phyloP scores from a whole-genome alignment of 345 rosid species.

The Isatis tinctoria region DNA sequence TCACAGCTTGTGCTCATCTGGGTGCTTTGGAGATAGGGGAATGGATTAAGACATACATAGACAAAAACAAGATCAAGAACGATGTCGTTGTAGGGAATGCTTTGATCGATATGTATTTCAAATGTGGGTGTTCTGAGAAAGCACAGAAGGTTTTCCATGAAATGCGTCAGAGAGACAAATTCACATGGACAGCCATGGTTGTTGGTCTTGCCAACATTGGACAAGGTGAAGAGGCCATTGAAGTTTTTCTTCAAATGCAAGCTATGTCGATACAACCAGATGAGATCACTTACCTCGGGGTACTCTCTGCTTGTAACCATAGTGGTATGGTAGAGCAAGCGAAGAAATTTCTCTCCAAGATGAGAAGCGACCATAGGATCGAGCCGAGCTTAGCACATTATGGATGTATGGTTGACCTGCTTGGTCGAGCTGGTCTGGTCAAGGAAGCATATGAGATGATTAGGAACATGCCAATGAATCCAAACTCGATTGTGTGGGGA shows the following conservation, averaged over 20 bases:
- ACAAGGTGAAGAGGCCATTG: constrained; percentile 47
- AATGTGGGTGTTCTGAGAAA: constrained; percentile 56
- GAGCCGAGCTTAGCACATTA: constrained; percentile 46
- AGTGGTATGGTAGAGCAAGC: constrained; percentile 50
- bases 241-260: constrained; percentile 52
- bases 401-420: constrained; percentile 69
- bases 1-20: constrained; percentile 62
- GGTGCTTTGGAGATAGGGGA: constrained; percentile 56
- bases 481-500: constrained; percentile 69
- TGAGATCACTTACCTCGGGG: constrained; percentile 46
- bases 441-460: constrained; percentile 52
- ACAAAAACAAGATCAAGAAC: constrained; percentile 37
- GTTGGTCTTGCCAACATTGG: constrained; percentile 67
- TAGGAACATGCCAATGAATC: constrained; percentile 58
- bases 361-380: constrained; percentile 35
- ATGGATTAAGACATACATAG: constrained; percentile 52
- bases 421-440: constrained; percentile 56
- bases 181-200: constrained; percentile 66
- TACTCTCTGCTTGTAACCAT: constrained; percentile 57
- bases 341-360: constrained; percentile 29
- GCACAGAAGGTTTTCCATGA: constrained; percentile 42
- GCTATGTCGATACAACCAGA: constrained; percentile 51
- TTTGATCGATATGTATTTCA: constrained; percentile 64
- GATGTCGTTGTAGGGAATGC: constrained; percentile 57
- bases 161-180: constrained; percentile 44